Percentiles rank a stretch among this genome's conserved stretches.
Evolutionary conservation across 1,284 basidiomycete species (phyloP).

Genomic region (Earliella scabrosa): DNA sequence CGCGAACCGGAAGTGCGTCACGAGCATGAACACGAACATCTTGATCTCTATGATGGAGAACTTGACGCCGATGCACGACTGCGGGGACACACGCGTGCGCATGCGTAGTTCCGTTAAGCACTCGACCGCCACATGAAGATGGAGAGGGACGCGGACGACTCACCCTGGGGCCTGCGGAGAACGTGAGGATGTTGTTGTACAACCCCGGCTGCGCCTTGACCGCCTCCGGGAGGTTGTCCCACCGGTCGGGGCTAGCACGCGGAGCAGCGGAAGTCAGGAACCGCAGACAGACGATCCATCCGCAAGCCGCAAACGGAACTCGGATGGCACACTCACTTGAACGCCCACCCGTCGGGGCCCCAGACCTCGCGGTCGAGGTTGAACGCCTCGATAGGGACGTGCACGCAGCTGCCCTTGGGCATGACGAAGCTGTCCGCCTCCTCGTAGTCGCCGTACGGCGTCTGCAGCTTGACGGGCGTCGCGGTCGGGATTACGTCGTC

Average conservation of each 20-base stretch:
- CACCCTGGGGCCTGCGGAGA: conserved; percentile 80
- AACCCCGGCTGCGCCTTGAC: conserved; percentile 66
- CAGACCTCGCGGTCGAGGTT: conserved; percentile 76
- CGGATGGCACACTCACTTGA: conserved; percentile 55
- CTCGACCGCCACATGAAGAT: not conserved
- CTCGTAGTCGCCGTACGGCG: conserved; percentile 48
- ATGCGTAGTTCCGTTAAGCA: not conserved
- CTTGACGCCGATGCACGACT: conserved; percentile 81
- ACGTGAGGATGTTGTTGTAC: conserved; percentile 71
- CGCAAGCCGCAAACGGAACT: not conserved
- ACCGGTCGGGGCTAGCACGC: conserved; percentile 67
- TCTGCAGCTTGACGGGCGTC: conserved; percentile 56
- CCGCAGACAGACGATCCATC: not conserved
- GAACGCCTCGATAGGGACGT: conserved; percentile 78
- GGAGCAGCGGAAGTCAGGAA: not conserved
- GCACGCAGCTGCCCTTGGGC: conserved; percentile 71
- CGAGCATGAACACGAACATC: conserved; percentile 68
- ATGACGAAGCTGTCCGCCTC: conserved; percentile 52
- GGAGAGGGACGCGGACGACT: conserved; percentile 31
- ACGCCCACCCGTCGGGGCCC: conserved; percentile 78
- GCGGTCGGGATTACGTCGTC: conserved; percentile 78
- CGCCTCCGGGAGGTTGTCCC: conserved; percentile 73
- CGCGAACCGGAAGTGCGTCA: conserved; percentile 68
- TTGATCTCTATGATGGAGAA: conserved; percentile 85
- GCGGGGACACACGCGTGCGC: not conserved